A percentile compares a stretch with the other conserved stretches of the same genome.
Conservation (phyloP, 2,329 filamentous ascomycete genomes). For the Ceratocystis ficicola region DNA sequence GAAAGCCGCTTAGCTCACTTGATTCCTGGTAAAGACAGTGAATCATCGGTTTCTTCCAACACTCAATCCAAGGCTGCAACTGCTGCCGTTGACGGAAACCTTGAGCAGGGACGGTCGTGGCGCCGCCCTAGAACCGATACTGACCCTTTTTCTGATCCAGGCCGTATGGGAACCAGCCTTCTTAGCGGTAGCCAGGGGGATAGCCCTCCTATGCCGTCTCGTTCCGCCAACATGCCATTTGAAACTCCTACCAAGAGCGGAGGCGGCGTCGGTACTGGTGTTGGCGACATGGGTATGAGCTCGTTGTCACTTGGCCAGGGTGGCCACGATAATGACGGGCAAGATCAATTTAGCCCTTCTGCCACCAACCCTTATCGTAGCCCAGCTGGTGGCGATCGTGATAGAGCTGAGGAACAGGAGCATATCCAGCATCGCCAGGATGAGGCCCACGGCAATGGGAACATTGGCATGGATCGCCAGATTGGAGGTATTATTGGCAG, state of each 20-base stretch:
- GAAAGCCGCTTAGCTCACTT: conserved; percentile 80
- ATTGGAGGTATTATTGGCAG: conserved; percentile 17
- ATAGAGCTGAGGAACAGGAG: conserved; percentile 38
- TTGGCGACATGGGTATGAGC: conserved; percentile 51
- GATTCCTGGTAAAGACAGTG: conserved; percentile 47
- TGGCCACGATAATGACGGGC: conserved; percentile 34
- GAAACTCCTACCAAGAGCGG: conserved; percentile 39
- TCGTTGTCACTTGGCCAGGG: conserved; percentile 46
- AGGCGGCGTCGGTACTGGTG: neutral
- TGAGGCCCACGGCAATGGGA: conserved; percentile 36
- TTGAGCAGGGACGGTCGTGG: conserved; percentile 40
- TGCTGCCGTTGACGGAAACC: conserved; percentile 26
- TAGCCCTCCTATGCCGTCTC: conserved; percentile 34
- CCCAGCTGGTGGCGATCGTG: conserved; percentile 61
- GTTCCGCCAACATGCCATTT: conserved; percentile 19
- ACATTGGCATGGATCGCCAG: conserved; percentile 11
- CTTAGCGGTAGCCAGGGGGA: conserved; percentile 56
- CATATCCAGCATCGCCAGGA: conserved; percentile 43
- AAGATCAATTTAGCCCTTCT: conserved; percentile 75
- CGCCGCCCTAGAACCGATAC: conserved; percentile 56
- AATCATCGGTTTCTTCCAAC: conserved; percentile 32
- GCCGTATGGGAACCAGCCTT: conserved; percentile 30
- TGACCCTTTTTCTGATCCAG: conserved; percentile 61
- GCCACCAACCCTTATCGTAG: conserved; percentile 96
- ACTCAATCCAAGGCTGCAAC: conserved; percentile 31